Evolutionary conservation across 2,329 filamentous ascomycete genomes (phyloP).

Genomic region (Pseudogymnoascus sp.): DNA sequence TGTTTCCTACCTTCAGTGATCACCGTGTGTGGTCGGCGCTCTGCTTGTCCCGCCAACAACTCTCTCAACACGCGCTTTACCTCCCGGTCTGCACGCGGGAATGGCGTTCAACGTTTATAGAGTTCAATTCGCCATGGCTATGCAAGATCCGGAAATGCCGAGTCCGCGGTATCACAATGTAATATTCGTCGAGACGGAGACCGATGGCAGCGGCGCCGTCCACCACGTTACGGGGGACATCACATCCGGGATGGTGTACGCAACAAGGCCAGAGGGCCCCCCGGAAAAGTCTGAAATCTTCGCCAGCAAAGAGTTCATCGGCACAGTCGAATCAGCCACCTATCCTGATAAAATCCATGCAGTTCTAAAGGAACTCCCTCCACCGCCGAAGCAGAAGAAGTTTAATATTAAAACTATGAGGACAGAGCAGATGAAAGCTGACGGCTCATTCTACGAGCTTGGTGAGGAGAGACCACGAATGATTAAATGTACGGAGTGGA

Average conservation of each 20-base stretch:
- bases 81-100: background rate
- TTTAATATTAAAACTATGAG: slow-evolving; percentile 6
- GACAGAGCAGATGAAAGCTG: slow-evolving; percentile 2
- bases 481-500: slow-evolving; percentile 18
- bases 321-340: background rate
- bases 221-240: slow-evolving; percentile 10
- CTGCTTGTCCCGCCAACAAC: background rate
- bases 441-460: background rate
- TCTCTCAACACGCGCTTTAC: background rate
- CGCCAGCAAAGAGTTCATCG: background rate
- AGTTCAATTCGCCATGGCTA: background rate
- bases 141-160: slow-evolving; percentile 10
- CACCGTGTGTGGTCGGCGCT: background rate
- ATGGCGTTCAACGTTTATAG: slow-evolving; percentile 12
- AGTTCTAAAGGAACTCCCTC: slow-evolving; percentile 7
- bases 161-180: slow-evolving; percentile 11
- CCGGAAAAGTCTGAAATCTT: slow-evolving; percentile 6
- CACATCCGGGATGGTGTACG: slow-evolving; percentile 7
- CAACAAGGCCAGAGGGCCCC: background rate
- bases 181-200: slow-evolving; percentile 12
- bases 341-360: slow-evolving; percentile 11
- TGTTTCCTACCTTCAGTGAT: background rate
- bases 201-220: background rate
- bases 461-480: slow-evolving; percentile 11
- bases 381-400: slow-evolving; percentile 15